Evolutionary conservation across 2,329 filamentous ascomycete species (phyloP), one percentile per base, ranked within the genome.

Genomic region (Diaporthe sp.): DNA sequence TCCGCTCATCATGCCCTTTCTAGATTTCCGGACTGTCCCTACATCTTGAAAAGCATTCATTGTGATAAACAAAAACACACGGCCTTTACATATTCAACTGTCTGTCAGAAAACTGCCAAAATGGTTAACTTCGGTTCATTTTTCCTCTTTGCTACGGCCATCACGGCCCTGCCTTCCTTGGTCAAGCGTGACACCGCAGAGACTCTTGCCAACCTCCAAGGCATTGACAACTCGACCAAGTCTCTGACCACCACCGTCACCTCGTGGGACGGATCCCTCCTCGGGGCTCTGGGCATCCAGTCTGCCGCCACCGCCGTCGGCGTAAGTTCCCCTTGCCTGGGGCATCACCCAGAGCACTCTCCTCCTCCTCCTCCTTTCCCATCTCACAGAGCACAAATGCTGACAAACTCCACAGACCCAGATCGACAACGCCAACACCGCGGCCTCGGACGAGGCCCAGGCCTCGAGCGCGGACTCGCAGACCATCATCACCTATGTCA

Each of bases 91-190:
- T 25, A 55, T 70, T 28, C 65, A 53, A 42, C 15, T 55, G 2
- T n/a, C 49, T 15, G 1, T 17, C 49, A 42, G 47, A 70, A 20
- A 53, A 25, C 37, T 15, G 65, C 39, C 74, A 75, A 75, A 60
- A 76, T 76, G 74, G 31, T 68, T n/a, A 75, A 72, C 71, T 57
- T 76, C 53, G 72, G 67, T 61, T 70, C 74, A 13, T 8, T 73
- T 10, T 34, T 73, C 31, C 22, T 72, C 61, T 60, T 76, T 22
- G 74, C 71, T 44, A 63, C 71, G 15, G 74, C 74, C 55, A 67
- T 73, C 55, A 61, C 74, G 74, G 74, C 74, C 53, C 34, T 73
- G 3, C 71, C 74, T 20, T 67, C 71, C 55, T 8, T 60, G 31
- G 53, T 68, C 61, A 71, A 63, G 10, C 71, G 72, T 70, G 74